phyloP scores from a whole-genome alignment of 2,329 filamentous ascomycete genomes.

The Colletotrichum lentis region DNA sequence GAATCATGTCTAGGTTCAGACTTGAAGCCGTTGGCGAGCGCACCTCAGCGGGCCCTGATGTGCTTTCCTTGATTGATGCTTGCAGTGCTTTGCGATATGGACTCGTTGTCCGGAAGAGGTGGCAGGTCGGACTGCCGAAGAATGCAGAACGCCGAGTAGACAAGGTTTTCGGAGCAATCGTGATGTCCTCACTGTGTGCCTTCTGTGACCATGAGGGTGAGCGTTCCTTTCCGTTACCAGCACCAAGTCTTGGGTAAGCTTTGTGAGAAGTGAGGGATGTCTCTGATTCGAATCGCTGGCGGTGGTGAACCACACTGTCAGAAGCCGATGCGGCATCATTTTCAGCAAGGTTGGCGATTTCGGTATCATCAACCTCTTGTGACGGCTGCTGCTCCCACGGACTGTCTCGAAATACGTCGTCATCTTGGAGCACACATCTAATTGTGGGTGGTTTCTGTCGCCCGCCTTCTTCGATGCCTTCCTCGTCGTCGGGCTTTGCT shows the following conservation, averaged over 20 bases:
- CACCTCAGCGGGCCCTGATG: conserved; percentile 40
- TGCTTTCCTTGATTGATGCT: conserved; percentile 53
- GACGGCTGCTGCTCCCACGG: conserved; percentile 1
- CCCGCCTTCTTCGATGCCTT: background rate
- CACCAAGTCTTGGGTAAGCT: background rate
- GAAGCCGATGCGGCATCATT: background rate
- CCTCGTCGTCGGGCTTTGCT: background rate
- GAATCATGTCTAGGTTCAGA: conserved; percentile 49
- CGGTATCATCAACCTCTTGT: background rate
- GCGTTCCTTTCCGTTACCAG: background rate
- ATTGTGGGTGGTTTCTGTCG: conserved; percentile 38
- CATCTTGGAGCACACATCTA: conserved; percentile 46
- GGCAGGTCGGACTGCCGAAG: conserved; percentile 60
- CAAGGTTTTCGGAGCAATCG: conserved; percentile 43
- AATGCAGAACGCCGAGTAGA: conserved; percentile 58
- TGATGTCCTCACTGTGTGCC: conserved; percentile 32
- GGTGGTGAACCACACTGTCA: conserved; percentile 12
- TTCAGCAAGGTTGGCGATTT: background rate
- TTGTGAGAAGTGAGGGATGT: background rate
- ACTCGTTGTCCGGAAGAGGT: conserved; percentile 63
- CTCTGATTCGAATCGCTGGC: background rate
- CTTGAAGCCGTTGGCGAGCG: conserved; percentile 41
- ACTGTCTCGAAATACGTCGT: conserved; percentile 46
- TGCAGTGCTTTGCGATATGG: conserved; percentile 63
- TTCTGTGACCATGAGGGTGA: background rate